These are phyloP conservation scores for Cenococcum geophilum DNA, from an alignment of 495 filamentous ascomycete species.

Conservation along the genomic window DNA sequence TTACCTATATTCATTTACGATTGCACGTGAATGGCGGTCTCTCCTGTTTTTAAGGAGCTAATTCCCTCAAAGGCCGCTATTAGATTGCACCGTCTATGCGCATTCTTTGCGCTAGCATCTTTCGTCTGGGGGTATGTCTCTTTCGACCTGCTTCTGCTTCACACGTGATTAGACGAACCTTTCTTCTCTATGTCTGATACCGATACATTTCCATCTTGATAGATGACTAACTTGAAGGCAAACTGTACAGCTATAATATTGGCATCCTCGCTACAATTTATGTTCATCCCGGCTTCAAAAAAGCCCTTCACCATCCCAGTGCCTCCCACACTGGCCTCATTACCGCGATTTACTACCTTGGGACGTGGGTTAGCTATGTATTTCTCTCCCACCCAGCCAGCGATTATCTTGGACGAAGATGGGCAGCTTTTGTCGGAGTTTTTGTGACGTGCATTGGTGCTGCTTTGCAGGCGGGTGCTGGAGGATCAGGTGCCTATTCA, in stretches of 20 bases:
- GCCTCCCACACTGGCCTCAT: slow-evolving; percentile 46
- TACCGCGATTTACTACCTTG: slow-evolving; percentile 53
- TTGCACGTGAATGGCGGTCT: no score
- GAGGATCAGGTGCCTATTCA: slow-evolving; percentile 40
- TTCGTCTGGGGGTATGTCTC: slow-evolving; percentile 51
- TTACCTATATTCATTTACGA: no score
- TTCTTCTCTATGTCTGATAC: no score
- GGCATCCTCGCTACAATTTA: slow-evolving; percentile 52
- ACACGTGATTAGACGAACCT: no score
- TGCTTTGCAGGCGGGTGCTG: slow-evolving; percentile 42
- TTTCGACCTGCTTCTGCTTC: no score
- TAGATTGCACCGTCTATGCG: slow-evolving; percentile 45
- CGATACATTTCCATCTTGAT: not conserved
- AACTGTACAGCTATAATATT: slow-evolving; percentile 47
- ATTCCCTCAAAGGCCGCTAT: slow-evolving; percentile 33
- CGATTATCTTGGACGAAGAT: slow-evolving; percentile 47
- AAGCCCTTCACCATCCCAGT: slow-evolving; percentile 41
- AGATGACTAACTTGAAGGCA: not conserved
- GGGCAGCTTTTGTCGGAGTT: slow-evolving; percentile 46
- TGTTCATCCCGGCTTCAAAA: slow-evolving; percentile 48
- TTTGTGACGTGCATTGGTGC: slow-evolving; percentile 44
- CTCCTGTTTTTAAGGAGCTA: not conserved
- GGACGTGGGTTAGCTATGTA: slow-evolving; percentile 50
- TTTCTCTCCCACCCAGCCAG: slow-evolving; percentile 47
- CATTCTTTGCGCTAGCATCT: slow-evolving; percentile 51